Base-by-base conservation (phyloP, 2,329 filamentous ascomycete species). In the Emericellopsis cladophorae region DNA sequence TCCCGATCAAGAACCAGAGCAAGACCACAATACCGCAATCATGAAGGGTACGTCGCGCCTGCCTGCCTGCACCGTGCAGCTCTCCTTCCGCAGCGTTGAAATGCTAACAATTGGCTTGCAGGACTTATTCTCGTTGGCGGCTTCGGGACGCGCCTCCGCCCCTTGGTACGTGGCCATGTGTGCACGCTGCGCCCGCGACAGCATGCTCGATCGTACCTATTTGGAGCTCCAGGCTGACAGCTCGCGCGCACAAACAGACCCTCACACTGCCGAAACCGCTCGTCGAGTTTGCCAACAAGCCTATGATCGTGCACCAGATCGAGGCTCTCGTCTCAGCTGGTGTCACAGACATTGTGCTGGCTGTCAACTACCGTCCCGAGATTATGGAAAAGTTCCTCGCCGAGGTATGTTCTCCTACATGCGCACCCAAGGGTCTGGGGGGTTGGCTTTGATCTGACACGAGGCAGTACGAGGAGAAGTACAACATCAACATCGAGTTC, bases 91-190 rank as follows among this genome's bases (percentile, higher is more conserved):
- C 12, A 9, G 26, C 26, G 4, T 18, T 22, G 24, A 21, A 15
- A 11, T 34, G 22, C 51, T 59, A 41, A 54, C 47, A 31, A 41
- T 14, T 36, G 38, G 36, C 41, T 14, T 51, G 46, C 58, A 95
- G 88, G 89, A 70, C 83, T 95, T 61, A 95, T 95, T 82, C 89
- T 96, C 61, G 92, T 96, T 67, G 92, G 92, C 70, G 92, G 90
- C 65, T 98, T 95, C 67, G 90, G 90, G 70, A 98, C 90, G 65
- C 89, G 90, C 67, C 83, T 98, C 58, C 85, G 90, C 61, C 90
- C 90, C 72, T 78, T 96, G 60, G 87, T 94, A 81, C 60, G 81
- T 55, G 26, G 9, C 26, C 9, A 3, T 29, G 26, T 45, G 44
- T 43, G 42, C 40, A 37, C 31, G 42, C 33, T 31, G 36, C 46